phyloP scores from a whole-genome alignment of 768 basidiomycete genomes.

The Kwoniella mangroviensis region DNA sequence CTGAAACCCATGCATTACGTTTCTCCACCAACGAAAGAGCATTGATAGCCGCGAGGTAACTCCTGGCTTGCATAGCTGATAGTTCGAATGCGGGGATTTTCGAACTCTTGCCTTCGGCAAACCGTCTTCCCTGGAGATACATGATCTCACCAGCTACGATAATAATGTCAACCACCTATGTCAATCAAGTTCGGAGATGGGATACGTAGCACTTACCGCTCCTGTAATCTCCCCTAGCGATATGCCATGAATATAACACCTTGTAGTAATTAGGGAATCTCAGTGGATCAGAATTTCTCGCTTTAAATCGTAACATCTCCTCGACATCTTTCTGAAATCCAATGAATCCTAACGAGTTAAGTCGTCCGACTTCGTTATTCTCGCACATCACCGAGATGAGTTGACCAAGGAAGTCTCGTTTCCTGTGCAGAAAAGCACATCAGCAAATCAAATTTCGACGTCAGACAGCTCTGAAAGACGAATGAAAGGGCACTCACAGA shows the following conservation, averaged over 20 bases:
- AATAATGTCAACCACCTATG: too few relatives aligned
- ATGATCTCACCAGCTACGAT: constrained; percentile 79
- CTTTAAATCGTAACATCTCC: constrained; percentile 84
- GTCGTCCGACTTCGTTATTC: constrained; percentile 73
- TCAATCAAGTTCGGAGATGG: neutral
- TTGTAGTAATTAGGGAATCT: constrained; percentile 81
- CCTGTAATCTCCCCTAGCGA: constrained; percentile 82
- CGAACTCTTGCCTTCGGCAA: constrained; percentile 61
- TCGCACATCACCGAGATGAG: constrained; percentile 93
- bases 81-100: constrained; percentile 60
- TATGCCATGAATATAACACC: constrained; percentile 94
- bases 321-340: constrained; percentile 86
- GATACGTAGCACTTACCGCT: constrained; percentile 68
- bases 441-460: neutral
- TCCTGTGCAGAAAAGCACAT: constrained; percentile 61
- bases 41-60: constrained; percentile 82
- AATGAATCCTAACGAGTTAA: constrained; percentile 82
- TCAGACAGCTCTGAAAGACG: too few relatives aligned
- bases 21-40: constrained; percentile 79
- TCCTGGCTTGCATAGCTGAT: constrained; percentile 72
- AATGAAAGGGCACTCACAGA: constrained; percentile 65
- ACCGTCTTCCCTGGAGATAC: constrained; percentile 86
- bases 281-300: constrained; percentile 88
- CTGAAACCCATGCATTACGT: constrained; percentile 80
- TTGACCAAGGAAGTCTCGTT: constrained; percentile 77